These are phyloP conservation scores for Arachnopeziza araneosa DNA, from an alignment of 2,329 filamentous ascomycete genomes.

Conservation along the genomic window DNA sequence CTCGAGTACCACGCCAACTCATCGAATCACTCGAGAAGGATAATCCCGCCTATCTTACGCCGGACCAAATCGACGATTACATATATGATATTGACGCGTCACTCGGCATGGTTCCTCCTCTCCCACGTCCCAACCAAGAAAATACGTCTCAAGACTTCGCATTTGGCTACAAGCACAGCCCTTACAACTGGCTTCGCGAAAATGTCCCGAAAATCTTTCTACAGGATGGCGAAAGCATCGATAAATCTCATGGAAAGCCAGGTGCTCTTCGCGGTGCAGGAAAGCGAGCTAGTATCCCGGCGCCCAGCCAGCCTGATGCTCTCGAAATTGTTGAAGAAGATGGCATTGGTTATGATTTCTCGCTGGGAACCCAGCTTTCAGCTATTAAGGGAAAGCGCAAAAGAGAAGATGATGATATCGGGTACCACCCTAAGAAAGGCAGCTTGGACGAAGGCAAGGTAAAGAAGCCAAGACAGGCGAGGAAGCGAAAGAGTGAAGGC, in stretches of 20 bases:
- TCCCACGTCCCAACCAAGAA: constrained; percentile 32
- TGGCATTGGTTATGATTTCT: constrained; percentile 30
- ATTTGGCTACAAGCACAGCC: constrained; percentile 77
- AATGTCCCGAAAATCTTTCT: constrained; percentile 81
- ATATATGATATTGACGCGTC: constrained; percentile 50
- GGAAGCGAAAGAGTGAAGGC: constrained; percentile 24
- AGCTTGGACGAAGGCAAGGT: constrained; percentile 20
- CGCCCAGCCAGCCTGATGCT: constrained; percentile 27
- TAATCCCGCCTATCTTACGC: constrained; percentile 56
- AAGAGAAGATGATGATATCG: constrained; percentile 47
- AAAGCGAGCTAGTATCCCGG: constrained; percentile 30
- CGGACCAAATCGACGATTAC: constrained; percentile 70
- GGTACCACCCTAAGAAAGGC: constrained; percentile 55
- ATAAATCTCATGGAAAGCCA: constrained; percentile 38
- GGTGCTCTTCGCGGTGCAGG: constrained; percentile 31
- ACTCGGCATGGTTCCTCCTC: constrained; percentile 28
- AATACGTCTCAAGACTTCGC: constrained; percentile 42
- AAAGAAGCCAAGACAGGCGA: constrained; percentile 22
- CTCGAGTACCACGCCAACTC: constrained; percentile 29
- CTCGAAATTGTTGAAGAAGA: constrained; percentile 34
- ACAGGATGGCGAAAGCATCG: constrained; percentile 44
- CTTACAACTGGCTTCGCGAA: constrained; percentile 91
- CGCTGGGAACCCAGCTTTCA: constrained; percentile 16
- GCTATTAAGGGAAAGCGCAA: constrained; percentile 34
- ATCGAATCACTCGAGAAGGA: constrained; percentile 37